Evolutionary conservation across 805 yeast species (phyloP), one percentile per base, ranked within the genome.

Genomic region (Wickerhamiella vanderwaltii): DNA sequence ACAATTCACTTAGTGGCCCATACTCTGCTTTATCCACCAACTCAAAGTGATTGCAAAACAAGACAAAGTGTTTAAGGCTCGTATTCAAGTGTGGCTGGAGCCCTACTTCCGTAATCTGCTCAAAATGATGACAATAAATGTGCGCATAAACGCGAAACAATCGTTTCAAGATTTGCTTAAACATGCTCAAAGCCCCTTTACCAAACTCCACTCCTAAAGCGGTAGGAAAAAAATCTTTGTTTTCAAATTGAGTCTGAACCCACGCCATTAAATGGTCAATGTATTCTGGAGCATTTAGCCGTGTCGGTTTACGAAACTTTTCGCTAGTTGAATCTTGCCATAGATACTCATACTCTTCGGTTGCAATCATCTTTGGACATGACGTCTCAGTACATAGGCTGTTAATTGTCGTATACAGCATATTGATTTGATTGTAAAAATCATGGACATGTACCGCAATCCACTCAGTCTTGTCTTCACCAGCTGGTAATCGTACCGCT

Each of bases 361-460:
- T 88, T 16, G 99, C 99, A 44, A 83, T 87, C 99, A 91, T 91
- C 45, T 91, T 67, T 2, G 98, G 97, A 59, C 99, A 91, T 2
- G 93, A 72, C n/a, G 66, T 61, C 2, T 97, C 96, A 0, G 96
- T 85, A 60, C 99, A 91, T 56, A 91, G 87, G 62, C 86, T 95
- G 1, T 97, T 88, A 49, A 91, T 82, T 3, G 96, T 77, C 7
- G 96, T 95, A 53, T 91, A 88, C 6, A 88, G 66, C 98, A 88
- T 91, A 62, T 88, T 88, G 50, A 88, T 79, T 59, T 88, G 98
- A 59, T 87, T 87, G 64, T 83, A 88, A 57, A 88, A 91, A 60
- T 88, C 97, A 13, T 87, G 96, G n/a, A 88, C 91, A 58, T 88
- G 95, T 9, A 87, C 94, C 0, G 98, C 97, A 43, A 88, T 63